These are phyloP conservation scores for Metrosideros polymorpha DNA, from an alignment of 441 rosid genomes.

Conservation along the genomic window DNA sequence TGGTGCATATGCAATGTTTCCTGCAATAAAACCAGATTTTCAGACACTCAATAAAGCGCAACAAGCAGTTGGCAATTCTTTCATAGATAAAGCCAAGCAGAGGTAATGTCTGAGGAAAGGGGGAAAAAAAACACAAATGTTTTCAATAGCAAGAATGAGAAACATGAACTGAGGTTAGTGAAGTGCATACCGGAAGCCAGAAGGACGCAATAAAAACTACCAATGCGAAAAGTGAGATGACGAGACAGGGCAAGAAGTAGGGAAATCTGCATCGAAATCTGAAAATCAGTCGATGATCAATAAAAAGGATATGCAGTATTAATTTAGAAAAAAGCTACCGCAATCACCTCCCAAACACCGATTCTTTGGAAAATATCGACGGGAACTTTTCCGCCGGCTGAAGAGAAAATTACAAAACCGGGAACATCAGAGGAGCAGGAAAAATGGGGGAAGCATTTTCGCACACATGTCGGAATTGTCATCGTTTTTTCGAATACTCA, in stretches of 20 bases:
- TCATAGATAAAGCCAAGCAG: neutral
- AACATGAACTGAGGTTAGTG: neutral
- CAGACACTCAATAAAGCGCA: neutral
- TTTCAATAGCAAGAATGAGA: neutral
- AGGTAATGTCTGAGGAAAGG: neutral
- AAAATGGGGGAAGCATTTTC: neutral
- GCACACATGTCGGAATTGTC: neutral
- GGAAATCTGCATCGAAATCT: slow-evolving; percentile 55
- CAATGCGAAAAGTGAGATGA: slow-evolving; percentile 54
- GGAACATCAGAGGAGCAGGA: neutral
- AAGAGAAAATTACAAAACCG: neutral
- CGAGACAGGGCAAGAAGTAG: slow-evolving; percentile 66
- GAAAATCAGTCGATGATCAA: neutral
- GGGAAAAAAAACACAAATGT: neutral
- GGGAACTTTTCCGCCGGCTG: slow-evolving; percentile 10
- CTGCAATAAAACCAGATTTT: slow-evolving; percentile 20
- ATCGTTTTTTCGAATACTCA: neutral
- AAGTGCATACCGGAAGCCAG: slow-evolving; percentile 66
- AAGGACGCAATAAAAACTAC: slow-evolving; percentile 35
- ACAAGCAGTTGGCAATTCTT: neutral
- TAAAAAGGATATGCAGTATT: neutral
- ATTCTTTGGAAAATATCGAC: neutral
- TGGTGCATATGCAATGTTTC: slow-evolving; percentile 77
- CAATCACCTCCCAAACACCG: slow-evolving; percentile 3
- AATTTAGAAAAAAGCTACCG: neutral